These are phyloP conservation scores for Lodderomyces metapsilosis DNA, from an alignment of 1,139 yeast genomes.

Conservation along the genomic window DNA sequence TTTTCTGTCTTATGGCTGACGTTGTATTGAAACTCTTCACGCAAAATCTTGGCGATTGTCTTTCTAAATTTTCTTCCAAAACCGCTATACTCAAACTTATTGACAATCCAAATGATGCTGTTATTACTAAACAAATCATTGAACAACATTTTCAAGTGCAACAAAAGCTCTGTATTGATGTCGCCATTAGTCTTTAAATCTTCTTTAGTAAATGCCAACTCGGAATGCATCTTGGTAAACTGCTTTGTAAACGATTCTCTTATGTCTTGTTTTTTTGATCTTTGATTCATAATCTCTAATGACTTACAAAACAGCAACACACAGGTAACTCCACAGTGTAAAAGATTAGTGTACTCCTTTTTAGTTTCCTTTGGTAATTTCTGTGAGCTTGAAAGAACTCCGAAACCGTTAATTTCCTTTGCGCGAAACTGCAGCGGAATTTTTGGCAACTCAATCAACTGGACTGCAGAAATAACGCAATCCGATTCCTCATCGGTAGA, in stretches of 20 bases:
- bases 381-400: conserved; percentile 8
- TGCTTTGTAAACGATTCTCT: conserved; percentile 7
- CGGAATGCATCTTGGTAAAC: conserved; percentile 8
- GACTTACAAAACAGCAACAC: conserved; percentile 9
- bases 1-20: conserved; percentile 6
- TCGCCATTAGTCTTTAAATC: conserved; percentile 4
- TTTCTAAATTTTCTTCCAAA: conserved; percentile 8
- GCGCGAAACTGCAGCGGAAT: conserved; percentile 9
- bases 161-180: conserved; percentile 7
- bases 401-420: conserved; percentile 9
- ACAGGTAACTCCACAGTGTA: conserved; percentile 2
- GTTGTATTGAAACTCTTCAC: conserved; percentile 6
- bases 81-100: conserved; percentile 10
- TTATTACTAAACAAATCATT: conserved; percentile 8
- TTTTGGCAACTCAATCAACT: conserved; percentile 5
- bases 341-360: conserved; percentile 5
- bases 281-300: conserved; percentile 9
- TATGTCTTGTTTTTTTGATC: conserved; percentile 7
- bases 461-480: background rate
- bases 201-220: conserved; percentile 7
- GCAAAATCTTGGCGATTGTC: conserved; percentile 7
- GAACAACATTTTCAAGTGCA: conserved; percentile 7
- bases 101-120: conserved; percentile 8
- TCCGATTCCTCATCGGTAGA: background rate
- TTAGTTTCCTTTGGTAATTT: conserved; percentile 5